Percentiles rank a stretch among this genome's conserved stretches.
These are phyloP conservation scores for Globisporangium splendens DNA, from an alignment of 352 stramenopile species.

Conservation along the genomic window DNA sequence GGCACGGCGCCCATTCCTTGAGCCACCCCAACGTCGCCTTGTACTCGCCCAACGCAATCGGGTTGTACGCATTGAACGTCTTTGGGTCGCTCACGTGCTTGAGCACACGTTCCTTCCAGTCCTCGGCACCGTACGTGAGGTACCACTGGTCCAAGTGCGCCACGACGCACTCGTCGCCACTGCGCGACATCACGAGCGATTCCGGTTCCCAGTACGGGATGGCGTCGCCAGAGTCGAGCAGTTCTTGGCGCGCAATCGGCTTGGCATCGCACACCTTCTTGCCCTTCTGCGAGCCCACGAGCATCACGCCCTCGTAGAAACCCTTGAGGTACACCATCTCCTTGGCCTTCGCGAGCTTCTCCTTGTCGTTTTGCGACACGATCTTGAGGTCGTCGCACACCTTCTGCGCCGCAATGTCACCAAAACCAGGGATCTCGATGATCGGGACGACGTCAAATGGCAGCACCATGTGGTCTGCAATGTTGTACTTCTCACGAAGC, in stretches of 20 bases:
- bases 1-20: conserved; percentile 99
- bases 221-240: conserved; percentile 92
- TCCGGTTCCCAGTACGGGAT: conserved; percentile 99
- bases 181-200: conserved; percentile 95
- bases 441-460: conserved; percentile 99
- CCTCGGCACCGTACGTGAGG: conserved; percentile 97
- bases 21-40: conserved; percentile 98
- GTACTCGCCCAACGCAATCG: conserved; percentile 92
- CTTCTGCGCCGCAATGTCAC: conserved; percentile 93
- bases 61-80: conserved; percentile 95
- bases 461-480: conserved; percentile 98
- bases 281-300: conserved; percentile 95
- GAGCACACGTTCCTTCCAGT: conserved; percentile 95
- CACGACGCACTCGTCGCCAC: conserved; percentile 99
- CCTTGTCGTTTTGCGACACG: conserved; percentile 98
- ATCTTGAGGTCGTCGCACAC: conserved; percentile 98
- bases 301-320: conserved; percentile 99
- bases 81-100: conserved; percentile 92
- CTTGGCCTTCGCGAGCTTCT: conserved; percentile 98
- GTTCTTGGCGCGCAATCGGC: conserved; percentile 94
- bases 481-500: conserved; percentile 97
- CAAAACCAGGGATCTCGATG: conserved; percentile 99
- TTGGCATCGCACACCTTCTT: conserved; percentile 98
- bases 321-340: conserved; percentile 98
- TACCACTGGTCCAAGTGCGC: conserved; percentile 99